Evolutionary conservation across 1,284 basidiomycete species (phyloP).

Genomic region (Kwoniella shivajii): DNA sequence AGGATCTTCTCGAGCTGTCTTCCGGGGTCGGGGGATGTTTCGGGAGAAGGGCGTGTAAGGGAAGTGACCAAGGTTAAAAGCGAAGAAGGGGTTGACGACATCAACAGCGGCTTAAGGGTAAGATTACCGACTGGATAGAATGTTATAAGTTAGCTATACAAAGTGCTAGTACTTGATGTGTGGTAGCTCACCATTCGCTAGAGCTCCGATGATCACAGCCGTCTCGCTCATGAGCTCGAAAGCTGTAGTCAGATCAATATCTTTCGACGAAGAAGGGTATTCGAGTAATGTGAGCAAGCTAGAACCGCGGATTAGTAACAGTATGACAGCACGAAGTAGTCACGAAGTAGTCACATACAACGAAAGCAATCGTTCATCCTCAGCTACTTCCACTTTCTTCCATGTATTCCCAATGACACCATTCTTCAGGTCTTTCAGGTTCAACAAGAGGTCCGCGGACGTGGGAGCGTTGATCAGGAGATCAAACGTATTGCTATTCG

Average conservation of each 20-base stretch:
- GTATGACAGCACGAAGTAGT: neutral
- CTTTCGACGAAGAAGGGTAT: constrained; percentile 2
- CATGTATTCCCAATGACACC: constrained; percentile 52
- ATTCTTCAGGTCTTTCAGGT: constrained; percentile 53
- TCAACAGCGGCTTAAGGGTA: constrained; percentile 40
- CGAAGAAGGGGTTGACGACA: constrained; percentile 25
- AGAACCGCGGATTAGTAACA: neutral
- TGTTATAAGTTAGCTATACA: neutral
- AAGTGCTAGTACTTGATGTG: too few species aligned
- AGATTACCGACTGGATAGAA: constrained; percentile 37
- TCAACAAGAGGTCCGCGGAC: constrained; percentile 25
- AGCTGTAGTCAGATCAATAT: neutral
- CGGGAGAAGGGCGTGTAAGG: constrained; percentile 6
- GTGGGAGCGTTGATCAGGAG: constrained; percentile 1
- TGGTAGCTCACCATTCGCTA: constrained; percentile 39
- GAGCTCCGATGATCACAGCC: constrained; percentile 51
- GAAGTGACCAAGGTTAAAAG: constrained; percentile 33
- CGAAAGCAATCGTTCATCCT: constrained; percentile 37
- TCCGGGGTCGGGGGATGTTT: neutral
- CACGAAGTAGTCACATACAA: constrained; percentile 36
- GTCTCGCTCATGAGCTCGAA: constrained; percentile 45
- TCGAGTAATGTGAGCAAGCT: constrained; percentile 28
- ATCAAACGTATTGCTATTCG: neutral
- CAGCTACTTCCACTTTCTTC: constrained; percentile 51
- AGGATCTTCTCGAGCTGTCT: constrained; percentile 19